Conservation (phyloP, 1,284 basidiomycete species). For the Pseudozyma hubeiensis region DNA sequence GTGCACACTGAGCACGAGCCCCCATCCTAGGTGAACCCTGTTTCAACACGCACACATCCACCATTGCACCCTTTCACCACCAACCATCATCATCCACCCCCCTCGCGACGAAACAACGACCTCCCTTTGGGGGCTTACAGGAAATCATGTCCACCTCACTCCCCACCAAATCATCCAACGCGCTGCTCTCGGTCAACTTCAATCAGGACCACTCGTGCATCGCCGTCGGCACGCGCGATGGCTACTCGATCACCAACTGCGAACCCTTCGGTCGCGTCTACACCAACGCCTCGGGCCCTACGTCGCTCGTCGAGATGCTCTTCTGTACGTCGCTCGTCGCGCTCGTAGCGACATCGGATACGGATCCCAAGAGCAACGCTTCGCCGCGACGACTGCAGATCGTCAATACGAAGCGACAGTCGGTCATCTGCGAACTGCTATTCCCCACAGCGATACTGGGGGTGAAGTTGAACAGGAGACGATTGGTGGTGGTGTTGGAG, state of each 20-base stretch:
- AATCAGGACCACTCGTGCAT: constrained; percentile 77
- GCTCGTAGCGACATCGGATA: constrained; percentile 90
- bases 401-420: constrained; percentile 98
- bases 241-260: constrained; percentile 96
- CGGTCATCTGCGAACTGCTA: constrained; percentile 96
- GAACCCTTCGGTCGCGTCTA: constrained; percentile 97
- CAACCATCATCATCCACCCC: background rate
- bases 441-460: constrained; percentile 95
- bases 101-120: no score
- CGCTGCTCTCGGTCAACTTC: constrained; percentile 61
- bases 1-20: constrained; percentile 19
- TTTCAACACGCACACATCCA: no score
- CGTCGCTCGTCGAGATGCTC: constrained; percentile 97
- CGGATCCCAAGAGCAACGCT: constrained; percentile 71
- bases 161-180: constrained; percentile 45
- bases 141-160: constrained; percentile 25
- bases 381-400: constrained; percentile 89
- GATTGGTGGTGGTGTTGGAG: constrained; percentile 93
- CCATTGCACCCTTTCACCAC: no score
- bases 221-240: constrained; percentile 92
- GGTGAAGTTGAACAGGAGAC: constrained; percentile 96
- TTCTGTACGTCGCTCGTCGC: constrained; percentile 98
- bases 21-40: background rate
- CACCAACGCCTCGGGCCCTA: constrained; percentile 90
- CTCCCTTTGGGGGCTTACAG: background rate